Base-by-base conservation (phyloP, 2,329 filamentous ascomycete genomes). In the Cladophialophora exuberans region DNA sequence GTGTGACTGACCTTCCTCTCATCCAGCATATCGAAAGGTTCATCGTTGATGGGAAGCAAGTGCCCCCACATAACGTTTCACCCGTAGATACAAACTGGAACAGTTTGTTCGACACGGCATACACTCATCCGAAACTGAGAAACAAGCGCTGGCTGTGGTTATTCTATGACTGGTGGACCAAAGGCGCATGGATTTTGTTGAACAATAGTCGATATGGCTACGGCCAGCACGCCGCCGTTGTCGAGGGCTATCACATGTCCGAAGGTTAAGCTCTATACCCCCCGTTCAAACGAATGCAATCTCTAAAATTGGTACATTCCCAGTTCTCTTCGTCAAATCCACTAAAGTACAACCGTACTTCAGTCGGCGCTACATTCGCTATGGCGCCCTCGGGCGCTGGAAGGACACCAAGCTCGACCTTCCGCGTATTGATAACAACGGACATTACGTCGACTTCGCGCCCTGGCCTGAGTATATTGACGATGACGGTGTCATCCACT, bases 271-370 rank as follows among this genome's bases (percentile, higher is more conserved):
- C 15, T 20, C 42, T 44, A 15, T 17, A 2, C n/a, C n/a, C n/a
- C n/a, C n/a, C n/a, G n/a, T n/a, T n/a, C n/a, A n/a, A n/a, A n/a
- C n/a, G n/a, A n/a, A n/a, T n/a, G n/a, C n/a, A n/a, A n/a, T n/a
- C n/a, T n/a, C n/a, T n/a, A n/a, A n/a, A n/a, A n/a, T n/a, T n/a
- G n/a, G n/a, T n/a, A n/a, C 26, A n/a, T 30, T 26, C 3, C 5
- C 22, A 52, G 49, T 52, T n/a, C 20, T 52, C n/a, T 52, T 52
- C 38, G 42, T 52, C 20, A 52, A 52, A 18, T 52, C 49, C 26
- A 45, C 39, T 30, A 52, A 44, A 36, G 39, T 38, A 6, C 31
- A 44, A 22, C 49, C 49, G 3, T 52, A 52, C 20, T 44, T 52
- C 28, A 28, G 31, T 25, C 36, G 26, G 17, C 49, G 39, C n/a